Conservation (phyloP, 106 monocot species). For the Dioscorea alata region DNA sequence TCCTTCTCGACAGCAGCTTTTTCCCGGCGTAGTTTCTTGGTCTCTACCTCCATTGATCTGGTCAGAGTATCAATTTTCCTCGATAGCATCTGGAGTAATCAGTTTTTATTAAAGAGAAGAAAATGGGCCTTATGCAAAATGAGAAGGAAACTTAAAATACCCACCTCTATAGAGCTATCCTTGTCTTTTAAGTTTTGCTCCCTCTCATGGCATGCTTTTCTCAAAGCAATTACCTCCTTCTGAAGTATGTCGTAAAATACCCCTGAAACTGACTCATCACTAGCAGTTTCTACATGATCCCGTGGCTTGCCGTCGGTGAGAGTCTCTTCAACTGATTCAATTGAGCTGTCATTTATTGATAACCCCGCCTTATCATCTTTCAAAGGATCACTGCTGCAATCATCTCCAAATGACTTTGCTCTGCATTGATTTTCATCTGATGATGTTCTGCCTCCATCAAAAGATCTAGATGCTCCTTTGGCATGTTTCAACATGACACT, state of each 20-base stretch:
- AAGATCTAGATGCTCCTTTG: constrained; percentile 61
- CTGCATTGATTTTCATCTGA: constrained; percentile 19
- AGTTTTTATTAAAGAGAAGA: neutral
- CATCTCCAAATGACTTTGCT: constrained; percentile 28
- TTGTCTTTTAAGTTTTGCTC: constrained; percentile 73
- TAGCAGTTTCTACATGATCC: constrained; percentile 12
- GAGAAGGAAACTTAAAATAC: neutral
- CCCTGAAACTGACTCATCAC: constrained; percentile 64
- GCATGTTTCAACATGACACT: constrained; percentile 38
- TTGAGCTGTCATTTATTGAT: constrained; percentile 12
- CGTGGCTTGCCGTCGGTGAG: constrained; percentile 2
- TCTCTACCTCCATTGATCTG: constrained; percentile 83
- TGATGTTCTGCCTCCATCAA: constrained; percentile 56
- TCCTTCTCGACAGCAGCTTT: constrained; percentile 61
- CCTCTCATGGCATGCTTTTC: constrained; percentile 65
- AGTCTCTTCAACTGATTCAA: constrained; percentile 8
- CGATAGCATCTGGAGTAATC: constrained; percentile 38
- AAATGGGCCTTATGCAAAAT: too few species aligned
- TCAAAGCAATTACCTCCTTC: constrained; percentile 69
- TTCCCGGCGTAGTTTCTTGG: constrained; percentile 65
- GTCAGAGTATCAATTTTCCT: constrained; percentile 65
- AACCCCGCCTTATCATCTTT: constrained; percentile 23
- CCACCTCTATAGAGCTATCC: constrained; percentile 72
- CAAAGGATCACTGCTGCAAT: constrained; percentile 16
- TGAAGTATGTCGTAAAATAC: constrained; percentile 69